Evolutionary conservation across 2,329 filamentous ascomycete species (phyloP).

Genomic region (Penicillium sp.): DNA sequence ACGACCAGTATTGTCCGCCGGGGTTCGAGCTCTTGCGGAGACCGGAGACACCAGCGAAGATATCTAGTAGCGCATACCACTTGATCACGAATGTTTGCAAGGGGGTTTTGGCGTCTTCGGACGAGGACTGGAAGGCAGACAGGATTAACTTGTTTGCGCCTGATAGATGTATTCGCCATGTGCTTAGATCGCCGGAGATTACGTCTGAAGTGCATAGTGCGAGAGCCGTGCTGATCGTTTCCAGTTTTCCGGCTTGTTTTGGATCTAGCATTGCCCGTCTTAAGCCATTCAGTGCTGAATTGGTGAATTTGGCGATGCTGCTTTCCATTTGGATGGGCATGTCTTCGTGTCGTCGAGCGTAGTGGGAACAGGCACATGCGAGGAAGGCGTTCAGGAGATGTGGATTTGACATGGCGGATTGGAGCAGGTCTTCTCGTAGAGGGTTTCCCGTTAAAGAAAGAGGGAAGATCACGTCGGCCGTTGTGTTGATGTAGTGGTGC

Average conservation of each 20-base stretch:
- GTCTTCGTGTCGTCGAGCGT: neutral
- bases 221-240: constrained; percentile 7
- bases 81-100: constrained; percentile 4
- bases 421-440: constrained; percentile 4
- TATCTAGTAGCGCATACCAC: constrained; percentile 6
- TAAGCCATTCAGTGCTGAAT: constrained; percentile 2
- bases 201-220: constrained; percentile 8
- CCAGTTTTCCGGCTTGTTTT: neutral
- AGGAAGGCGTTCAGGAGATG: constrained; percentile 8
- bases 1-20: constrained; percentile 5
- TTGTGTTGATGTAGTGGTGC: constrained; percentile 5
- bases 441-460: constrained; percentile 4
- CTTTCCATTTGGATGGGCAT: neutral
- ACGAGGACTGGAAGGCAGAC: neutral
- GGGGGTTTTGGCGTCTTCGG: neutral
- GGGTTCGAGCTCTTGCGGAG: constrained; percentile 4
- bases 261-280: constrained; percentile 5
- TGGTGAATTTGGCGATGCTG: constrained; percentile 6
- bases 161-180: constrained; percentile 6
- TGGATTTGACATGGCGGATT: constrained; percentile 3
- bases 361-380: constrained; percentile 5
- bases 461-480: constrained; percentile 5
- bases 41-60: constrained; percentile 6
- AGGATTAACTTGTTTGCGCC: constrained; percentile 5
- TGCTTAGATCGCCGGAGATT: constrained; percentile 5